phyloP scores from a whole-genome alignment of 2,329 filamentous ascomycete species.

The Zasmidium citrigriseum region DNA sequence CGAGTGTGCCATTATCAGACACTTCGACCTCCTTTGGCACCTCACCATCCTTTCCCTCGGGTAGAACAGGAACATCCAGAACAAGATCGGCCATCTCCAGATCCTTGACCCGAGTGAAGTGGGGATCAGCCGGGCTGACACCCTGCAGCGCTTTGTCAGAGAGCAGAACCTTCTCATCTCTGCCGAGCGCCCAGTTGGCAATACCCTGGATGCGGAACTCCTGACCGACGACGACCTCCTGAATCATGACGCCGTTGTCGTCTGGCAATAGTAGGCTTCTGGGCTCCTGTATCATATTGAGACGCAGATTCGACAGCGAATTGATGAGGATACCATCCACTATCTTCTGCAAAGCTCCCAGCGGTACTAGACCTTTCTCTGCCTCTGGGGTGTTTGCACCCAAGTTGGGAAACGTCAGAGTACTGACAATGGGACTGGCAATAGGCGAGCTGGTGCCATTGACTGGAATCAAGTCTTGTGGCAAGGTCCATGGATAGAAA shows the following conservation, averaged over 20 bases:
- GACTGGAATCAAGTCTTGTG: slow-evolving; percentile 68
- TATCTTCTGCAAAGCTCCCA: slow-evolving; percentile 57
- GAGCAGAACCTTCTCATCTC: slow-evolving; percentile 84
- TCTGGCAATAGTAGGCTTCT: slow-evolving; percentile 40
- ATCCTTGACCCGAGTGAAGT: slow-evolving; percentile 79
- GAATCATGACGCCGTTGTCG: slow-evolving; percentile 31
- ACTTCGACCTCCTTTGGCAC: slow-evolving; percentile 13
- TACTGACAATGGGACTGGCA: slow-evolving; percentile 69
- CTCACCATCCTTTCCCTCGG: not conserved
- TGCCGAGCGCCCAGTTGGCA: slow-evolving; percentile 77
- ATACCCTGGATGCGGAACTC: slow-evolving; percentile 76
- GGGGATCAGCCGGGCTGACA: slow-evolving; percentile 75
- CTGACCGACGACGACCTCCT: slow-evolving; percentile 41
- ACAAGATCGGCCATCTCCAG: slow-evolving; percentile 72
- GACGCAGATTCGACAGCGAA: slow-evolving; percentile 59
- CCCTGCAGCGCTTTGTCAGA: slow-evolving; percentile 67
- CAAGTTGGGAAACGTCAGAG: slow-evolving; percentile 64
- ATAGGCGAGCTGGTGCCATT: slow-evolving; percentile 78
- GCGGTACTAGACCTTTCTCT: slow-evolving; percentile 20
- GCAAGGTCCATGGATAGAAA: slow-evolving; percentile 91
- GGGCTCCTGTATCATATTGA: slow-evolving; percentile 69
- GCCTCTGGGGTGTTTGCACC: slow-evolving; percentile 11
- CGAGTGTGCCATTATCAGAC: slow-evolving; percentile 37
- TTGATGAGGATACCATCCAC: slow-evolving; percentile 62
- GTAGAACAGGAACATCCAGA: slow-evolving; percentile 50